These are phyloP conservation scores for Rhodotorula sphaerocarpa DNA, from an alignment of 768 basidiomycete species.

Conservation along the genomic window DNA sequence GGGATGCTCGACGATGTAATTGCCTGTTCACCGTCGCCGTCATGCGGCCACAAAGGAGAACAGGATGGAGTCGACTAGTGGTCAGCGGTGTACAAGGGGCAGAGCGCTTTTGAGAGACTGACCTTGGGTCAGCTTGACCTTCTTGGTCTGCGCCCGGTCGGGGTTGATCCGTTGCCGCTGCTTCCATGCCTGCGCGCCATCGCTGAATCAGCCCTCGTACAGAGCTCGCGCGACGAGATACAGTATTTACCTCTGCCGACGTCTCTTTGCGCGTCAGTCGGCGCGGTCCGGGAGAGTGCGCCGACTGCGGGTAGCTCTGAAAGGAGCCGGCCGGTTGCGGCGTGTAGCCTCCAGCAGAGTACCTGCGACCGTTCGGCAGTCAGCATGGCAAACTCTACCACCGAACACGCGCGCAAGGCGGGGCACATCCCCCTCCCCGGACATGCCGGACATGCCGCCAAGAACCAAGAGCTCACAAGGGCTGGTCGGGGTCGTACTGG, in stretches of 20 bases:
- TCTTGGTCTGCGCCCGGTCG: slow-evolving; percentile 54
- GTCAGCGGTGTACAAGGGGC: too few relatives aligned
- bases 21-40: slow-evolving; percentile 40
- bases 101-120: neutral
- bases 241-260: slow-evolving; percentile 20
- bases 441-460: too few relatives aligned
- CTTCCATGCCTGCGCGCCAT: slow-evolving; percentile 31
- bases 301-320: slow-evolving; percentile 5
- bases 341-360: slow-evolving; percentile 8
- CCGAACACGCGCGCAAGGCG: neutral
- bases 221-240: neutral
- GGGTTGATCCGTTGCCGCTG: slow-evolving; percentile 37
- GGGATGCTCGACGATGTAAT: slow-evolving; percentile 38
- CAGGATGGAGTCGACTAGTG: too few relatives aligned
- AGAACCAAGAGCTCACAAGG: slow-evolving; percentile 28
- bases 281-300: slow-evolving; percentile 1
- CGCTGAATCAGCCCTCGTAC: too few relatives aligned
- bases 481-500: slow-evolving; percentile 22
- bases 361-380: neutral
- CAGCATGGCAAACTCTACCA: neutral
- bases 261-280: slow-evolving; percentile 21
- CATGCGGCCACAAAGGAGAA: too few relatives aligned
- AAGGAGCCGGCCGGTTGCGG: slow-evolving; percentile 16
- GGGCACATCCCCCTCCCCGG: too few relatives aligned
- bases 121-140: slow-evolving; percentile 84